Conservation (phyloP, 2,329 filamentous ascomycete species). For the Pseudogymnoascus sp. region DNA sequence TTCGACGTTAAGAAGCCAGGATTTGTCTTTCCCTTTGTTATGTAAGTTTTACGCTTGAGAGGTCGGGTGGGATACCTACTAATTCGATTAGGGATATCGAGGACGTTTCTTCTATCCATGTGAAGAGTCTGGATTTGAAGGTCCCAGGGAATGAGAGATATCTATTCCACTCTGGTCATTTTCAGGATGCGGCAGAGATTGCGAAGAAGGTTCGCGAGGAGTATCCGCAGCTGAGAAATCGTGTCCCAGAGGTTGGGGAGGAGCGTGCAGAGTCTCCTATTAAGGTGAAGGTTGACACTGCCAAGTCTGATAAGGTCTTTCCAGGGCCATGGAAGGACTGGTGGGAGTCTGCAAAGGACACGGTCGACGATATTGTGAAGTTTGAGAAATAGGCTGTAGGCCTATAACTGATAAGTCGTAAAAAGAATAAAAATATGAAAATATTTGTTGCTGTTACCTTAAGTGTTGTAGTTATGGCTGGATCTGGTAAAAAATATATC, state of each 20-base stretch:
- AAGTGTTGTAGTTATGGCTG: too few species aligned
- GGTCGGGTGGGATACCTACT: not conserved
- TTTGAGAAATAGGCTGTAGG: not conserved
- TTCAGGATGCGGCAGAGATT: constrained; percentile 31
- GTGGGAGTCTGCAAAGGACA: constrained; percentile 10
- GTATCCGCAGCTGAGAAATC: constrained; percentile 42
- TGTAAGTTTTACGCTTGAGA: not conserved
- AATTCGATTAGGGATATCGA: constrained; percentile 7
- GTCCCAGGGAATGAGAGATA: constrained; percentile 10
- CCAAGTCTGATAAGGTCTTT: constrained; percentile 12
- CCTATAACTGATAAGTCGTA: too few species aligned
- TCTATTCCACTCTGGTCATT: not conserved
- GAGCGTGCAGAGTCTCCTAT: constrained; percentile 19
- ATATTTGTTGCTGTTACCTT: too few species aligned
- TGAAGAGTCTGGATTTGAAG: not conserved
- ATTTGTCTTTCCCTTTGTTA: constrained; percentile 4
- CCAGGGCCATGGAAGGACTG: constrained; percentile 5
- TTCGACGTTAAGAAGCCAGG: constrained; percentile 5
- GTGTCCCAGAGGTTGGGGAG: constrained; percentile 35
- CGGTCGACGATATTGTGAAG: constrained; percentile 9
- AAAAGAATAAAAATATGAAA: too few species aligned
- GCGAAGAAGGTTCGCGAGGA: constrained; percentile 44
- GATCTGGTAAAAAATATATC: too few species aligned
- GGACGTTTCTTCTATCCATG: constrained; percentile 5
- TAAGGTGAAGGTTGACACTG: constrained; percentile 17